Evolutionary conservation across 192 early-diverging fungal genomes (phyloP).

Genomic region (Lobosporangium transversale): DNA sequence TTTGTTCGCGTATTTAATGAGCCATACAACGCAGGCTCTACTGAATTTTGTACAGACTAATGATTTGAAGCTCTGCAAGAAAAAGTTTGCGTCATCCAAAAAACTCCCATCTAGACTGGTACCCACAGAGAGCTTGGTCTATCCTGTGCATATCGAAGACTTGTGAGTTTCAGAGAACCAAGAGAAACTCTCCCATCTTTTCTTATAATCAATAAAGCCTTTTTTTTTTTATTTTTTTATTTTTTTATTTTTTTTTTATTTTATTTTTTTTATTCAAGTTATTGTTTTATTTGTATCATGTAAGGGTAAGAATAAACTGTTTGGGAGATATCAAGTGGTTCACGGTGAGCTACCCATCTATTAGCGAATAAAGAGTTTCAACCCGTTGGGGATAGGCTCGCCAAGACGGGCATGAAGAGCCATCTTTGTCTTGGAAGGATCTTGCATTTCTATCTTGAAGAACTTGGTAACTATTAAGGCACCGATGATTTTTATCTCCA

Average conservation of each 20-base stretch:
- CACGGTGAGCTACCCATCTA: no score
- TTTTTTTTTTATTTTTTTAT: no score
- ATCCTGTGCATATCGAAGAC: conserved; percentile 48
- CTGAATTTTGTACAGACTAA: conserved; percentile 61
- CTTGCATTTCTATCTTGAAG: conserved; percentile 35
- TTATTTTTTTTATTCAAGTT: no score
- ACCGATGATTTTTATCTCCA: conserved; percentile 29
- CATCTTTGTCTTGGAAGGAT: conserved; percentile 14
- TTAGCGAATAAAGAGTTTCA: conserved; percentile 22
- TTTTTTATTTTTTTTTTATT: no score
- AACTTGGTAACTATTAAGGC: conserved; percentile 16
- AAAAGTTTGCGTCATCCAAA: conserved; percentile 64
- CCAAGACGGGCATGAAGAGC: conserved; percentile 23
- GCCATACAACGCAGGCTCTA: conserved; percentile 62
- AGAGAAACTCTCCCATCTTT: no score
- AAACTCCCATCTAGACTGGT: conserved; percentile 64
- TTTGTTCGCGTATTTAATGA: conserved; percentile 63
- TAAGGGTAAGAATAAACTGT: no score
- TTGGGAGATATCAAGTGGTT: no score
- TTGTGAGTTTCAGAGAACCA: no score
- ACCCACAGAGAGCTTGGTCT: conserved; percentile 45
- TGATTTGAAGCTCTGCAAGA: conserved; percentile 64
- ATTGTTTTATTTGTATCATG: no score
- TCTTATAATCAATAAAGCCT: no score
- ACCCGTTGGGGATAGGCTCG: conserved; percentile 1